Percentiles rank a stretch among this genome's conserved stretches.
Evolutionary conservation across 768 basidiomycete species (phyloP).

Genomic region (Cystobasidium onofrii): DNA sequence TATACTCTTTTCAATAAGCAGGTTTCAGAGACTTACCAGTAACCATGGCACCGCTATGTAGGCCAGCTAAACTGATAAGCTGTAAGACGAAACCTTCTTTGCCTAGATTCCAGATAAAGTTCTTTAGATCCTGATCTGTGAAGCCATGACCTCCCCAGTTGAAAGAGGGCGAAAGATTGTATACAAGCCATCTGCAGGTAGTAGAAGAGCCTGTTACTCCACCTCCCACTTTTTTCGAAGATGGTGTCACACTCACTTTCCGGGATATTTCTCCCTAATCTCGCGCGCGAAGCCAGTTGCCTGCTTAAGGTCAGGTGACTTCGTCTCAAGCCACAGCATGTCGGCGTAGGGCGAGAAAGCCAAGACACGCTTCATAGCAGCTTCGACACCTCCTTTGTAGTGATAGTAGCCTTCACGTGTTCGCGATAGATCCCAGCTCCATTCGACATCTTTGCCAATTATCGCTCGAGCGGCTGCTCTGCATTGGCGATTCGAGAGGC

Average conservation of each 20-base stretch:
- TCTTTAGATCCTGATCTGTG: slow-evolving; percentile 58
- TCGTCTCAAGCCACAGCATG: slow-evolving; percentile 87
- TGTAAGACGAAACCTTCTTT: slow-evolving; percentile 85
- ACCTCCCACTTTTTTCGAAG: background rate
- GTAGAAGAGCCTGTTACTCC: too few relatives aligned
- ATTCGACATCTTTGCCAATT: slow-evolving; percentile 61
- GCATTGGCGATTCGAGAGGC: slow-evolving; percentile 60
- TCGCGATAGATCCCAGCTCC: slow-evolving; percentile 70
- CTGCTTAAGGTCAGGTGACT: slow-evolving; percentile 70
- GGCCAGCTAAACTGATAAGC: slow-evolving; percentile 77
- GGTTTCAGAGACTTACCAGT: slow-evolving; percentile 53
- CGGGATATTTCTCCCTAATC: slow-evolving; percentile 64
- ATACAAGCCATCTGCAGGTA: slow-evolving; percentile 66
- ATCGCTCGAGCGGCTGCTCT: slow-evolving; percentile 66
- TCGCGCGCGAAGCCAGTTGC: slow-evolving; percentile 68
- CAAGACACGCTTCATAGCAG: slow-evolving; percentile 70
- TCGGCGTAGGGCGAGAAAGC: slow-evolving; percentile 80
- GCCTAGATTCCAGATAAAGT: slow-evolving; percentile 79
- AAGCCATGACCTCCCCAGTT: slow-evolving; percentile 83
- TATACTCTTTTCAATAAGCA: background rate
- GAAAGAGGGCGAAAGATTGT: slow-evolving; percentile 88
- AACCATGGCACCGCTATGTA: slow-evolving; percentile 71
- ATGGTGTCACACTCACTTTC: slow-evolving; percentile 52
- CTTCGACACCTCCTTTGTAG: slow-evolving; percentile 69
- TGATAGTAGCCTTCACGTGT: slow-evolving; percentile 89